These are phyloP conservation scores for Aschersonia sp. DNA, from an alignment of 2,329 filamentous ascomycete species.

Conservation along the genomic window DNA sequence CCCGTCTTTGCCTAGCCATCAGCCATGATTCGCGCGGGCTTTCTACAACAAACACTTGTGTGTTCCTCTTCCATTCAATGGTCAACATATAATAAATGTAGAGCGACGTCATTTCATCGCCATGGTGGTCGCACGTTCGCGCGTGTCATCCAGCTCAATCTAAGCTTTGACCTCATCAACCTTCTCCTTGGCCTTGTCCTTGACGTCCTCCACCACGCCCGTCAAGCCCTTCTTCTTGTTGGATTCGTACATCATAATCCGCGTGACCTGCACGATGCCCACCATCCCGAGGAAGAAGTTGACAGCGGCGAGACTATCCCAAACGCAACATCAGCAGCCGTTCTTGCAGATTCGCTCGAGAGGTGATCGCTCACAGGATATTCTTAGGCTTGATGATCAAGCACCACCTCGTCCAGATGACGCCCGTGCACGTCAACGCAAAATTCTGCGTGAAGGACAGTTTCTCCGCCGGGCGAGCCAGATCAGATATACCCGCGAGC, in stretches of 20 bases:
- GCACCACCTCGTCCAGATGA: conserved; percentile 99
- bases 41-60: no score
- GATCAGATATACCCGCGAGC: conserved; percentile 81
- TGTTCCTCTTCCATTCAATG: no score
- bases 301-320: conserved; percentile 65
- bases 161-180: background rate
- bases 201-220: conserved; percentile 22
- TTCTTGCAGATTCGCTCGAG: background rate
- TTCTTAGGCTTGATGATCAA: conserved; percentile 92
- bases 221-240: conserved; percentile 37
- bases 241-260: conserved; percentile 56
- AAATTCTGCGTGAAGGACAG: conserved; percentile 87
- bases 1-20: no score
- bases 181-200: conserved; percentile 22
- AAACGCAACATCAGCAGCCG: no score
- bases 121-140: no score
- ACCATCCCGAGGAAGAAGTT: conserved; percentile 96
- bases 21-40: no score
- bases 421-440: conserved; percentile 77
- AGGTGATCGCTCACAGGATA: conserved; percentile 48
- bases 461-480: conserved; percentile 79
- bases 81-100: no score
- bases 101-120: no score
- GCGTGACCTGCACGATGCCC: conserved; percentile 65
- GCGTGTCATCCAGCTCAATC: conserved; percentile 6